Percentiles rank a stretch among this genome's conserved stretches.
Conservation (phyloP, 2,329 filamentous ascomycete species). For the Monosporascus sp. region DNA sequence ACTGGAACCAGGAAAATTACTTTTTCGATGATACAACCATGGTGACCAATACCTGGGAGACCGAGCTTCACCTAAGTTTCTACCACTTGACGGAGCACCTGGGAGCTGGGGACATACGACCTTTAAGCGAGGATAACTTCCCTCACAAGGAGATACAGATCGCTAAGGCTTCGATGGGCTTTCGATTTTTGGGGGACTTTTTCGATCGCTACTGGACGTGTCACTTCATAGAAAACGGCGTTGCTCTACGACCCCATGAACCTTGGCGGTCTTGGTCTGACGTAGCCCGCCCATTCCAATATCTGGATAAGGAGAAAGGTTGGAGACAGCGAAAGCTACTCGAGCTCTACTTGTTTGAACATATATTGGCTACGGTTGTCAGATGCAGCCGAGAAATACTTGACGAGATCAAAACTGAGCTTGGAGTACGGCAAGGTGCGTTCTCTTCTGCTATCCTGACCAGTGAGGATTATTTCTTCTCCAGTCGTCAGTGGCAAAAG, state of each 20-base stretch:
- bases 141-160: slow-evolving; percentile 3
- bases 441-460: not conserved
- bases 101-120: not conserved
- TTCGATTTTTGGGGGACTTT: slow-evolving; percentile 26
- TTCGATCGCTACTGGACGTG: slow-evolving; percentile 30
- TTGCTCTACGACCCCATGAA: too few relatives aligned
- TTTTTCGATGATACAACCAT: slow-evolving; percentile 21
- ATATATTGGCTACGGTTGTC: not conserved
- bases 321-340: slow-evolving; percentile 25
- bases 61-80: slow-evolving; percentile 25
- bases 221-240: slow-evolving; percentile 16
- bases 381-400: slow-evolving; percentile 9
- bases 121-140: not conserved
- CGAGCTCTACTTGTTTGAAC: slow-evolving; percentile 21
- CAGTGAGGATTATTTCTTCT: slow-evolving; percentile 4
- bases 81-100: slow-evolving; percentile 9
- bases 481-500: slow-evolving; percentile 8
- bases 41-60: slow-evolving; percentile 23
- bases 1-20: slow-evolving; percentile 11
- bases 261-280: too few relatives aligned
- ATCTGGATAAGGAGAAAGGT: slow-evolving; percentile 5
- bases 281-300: not conserved
- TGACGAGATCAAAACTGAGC: slow-evolving; percentile 3
- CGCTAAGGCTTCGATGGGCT: slow-evolving; percentile 15
- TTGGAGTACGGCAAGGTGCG: not conserved